Evolutionary conservation across 2,329 filamentous ascomycete genomes (phyloP), one percentile per base, ranked within the genome.

Genomic region (Colletotrichum sp.): DNA sequence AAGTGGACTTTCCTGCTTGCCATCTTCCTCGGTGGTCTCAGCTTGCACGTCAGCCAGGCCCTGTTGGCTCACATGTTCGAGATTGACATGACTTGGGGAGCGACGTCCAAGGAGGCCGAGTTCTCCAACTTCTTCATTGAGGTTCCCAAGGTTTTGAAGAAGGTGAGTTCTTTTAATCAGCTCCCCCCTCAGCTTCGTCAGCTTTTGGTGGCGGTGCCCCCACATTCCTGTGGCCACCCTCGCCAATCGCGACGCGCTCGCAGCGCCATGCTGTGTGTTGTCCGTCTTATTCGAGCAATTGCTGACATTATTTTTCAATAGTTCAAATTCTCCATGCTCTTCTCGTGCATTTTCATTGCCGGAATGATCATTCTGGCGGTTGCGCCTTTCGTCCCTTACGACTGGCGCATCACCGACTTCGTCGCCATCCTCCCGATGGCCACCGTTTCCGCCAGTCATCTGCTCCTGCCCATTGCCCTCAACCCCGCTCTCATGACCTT

Each of bases 41-140:
- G 93, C 2, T 90, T 98, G 44, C 95, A 98, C 85, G 91, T 98
- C 65, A 95, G 92, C 34, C 93, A 96, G 83, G 95, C 95, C 2
- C 88, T 98, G 39, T 85, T 97, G 62, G 90, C 92, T 6, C 95
- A 98, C 87, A 95, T 97, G 91, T 95, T 97, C 83, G 92, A 95
- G 85, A 92, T 96, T 82, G 90, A 97, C 85, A 96, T 97, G 93
- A 92, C 91, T 5, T 97, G 95, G 95, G 95, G 95, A 67, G 92
- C 95, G 2, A 98, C 95, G 1, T 91, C 93, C 55, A 98, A 98
- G 86, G 95, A 98, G 86, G 91, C 92, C 66, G 93, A 95, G 80
- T 93, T 94, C 81, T 93, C 94, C 30, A 94, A 95, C 84, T 98
- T 98, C 85, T 96, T 96, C 85, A 94, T 95, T 76, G 95, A 97